Conservation (phyloP, 1,284 basidiomycete genomes). For the Chondrostereum purpureum region DNA sequence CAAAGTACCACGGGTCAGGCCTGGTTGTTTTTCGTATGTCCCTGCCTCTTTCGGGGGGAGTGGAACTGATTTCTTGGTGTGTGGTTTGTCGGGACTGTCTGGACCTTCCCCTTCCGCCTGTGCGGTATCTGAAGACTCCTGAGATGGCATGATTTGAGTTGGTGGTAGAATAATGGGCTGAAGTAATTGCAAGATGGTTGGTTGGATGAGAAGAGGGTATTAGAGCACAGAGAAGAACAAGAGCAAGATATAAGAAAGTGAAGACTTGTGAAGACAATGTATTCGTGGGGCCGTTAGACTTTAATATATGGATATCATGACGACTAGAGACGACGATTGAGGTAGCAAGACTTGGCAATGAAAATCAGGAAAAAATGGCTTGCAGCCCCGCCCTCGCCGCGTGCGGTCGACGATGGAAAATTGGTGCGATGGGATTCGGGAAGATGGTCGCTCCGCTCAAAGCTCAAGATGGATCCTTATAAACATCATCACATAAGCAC, state of each 20-base stretch:
- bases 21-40: slow-evolving; percentile 48
- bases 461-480: too few species aligned
- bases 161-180: background rate
- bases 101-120: slow-evolving; percentile 50
- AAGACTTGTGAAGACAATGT: background rate
- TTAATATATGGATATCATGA: background rate
- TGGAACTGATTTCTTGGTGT: slow-evolving; percentile 32
- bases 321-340: too few species aligned
- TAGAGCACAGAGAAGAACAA: background rate
- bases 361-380: too few species aligned
- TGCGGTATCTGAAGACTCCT: slow-evolving; percentile 37
- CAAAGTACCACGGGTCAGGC: slow-evolving; percentile 43
- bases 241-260: too few species aligned
- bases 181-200: too few species aligned
- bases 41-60: slow-evolving; percentile 50
- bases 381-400: too few species aligned
- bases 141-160: background rate
- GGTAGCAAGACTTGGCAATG: too few species aligned
- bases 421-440: too few species aligned
- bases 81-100: slow-evolving; percentile 56
- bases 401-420: too few species aligned
- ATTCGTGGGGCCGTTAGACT: too few species aligned
- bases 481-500: too few species aligned
- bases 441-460: too few species aligned
- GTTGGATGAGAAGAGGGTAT: background rate